A percentile compares a stretch with the other conserved stretches of the same genome.
phyloP scores from a whole-genome alignment of 805 yeast species.

The Saccharomyces paradoxus region DNA sequence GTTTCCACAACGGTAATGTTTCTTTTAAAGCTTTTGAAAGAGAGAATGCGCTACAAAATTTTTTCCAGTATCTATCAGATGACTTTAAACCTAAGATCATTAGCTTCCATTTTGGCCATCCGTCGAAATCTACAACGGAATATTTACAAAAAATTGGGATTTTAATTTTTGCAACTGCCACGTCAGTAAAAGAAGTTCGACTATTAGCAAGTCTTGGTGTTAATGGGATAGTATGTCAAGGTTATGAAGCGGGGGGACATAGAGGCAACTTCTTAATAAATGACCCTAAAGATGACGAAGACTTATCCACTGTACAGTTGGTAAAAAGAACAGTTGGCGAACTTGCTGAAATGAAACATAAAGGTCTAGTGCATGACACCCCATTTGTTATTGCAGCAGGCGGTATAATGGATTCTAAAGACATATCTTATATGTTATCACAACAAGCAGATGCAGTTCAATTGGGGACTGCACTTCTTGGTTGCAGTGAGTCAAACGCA shows the following conservation, averaged over 20 bases:
- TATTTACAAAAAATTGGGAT: slow-evolving; percentile 33
- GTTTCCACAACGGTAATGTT: slow-evolving; percentile 8
- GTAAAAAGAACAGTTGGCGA: slow-evolving; percentile 4
- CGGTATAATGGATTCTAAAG: slow-evolving; percentile 36
- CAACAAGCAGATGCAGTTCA: slow-evolving; percentile 47
- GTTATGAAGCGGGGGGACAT: slow-evolving; percentile 61
- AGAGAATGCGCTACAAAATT: slow-evolving; percentile 2
- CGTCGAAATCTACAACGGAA: slow-evolving; percentile 28
- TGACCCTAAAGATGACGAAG: slow-evolving; percentile 28
- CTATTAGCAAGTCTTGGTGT: slow-evolving; percentile 28
- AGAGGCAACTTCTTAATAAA: slow-evolving; percentile 39
- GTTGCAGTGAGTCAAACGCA: slow-evolving; percentile 27
- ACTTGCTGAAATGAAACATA: neutral
- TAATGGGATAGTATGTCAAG: slow-evolving; percentile 48
- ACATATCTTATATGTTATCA: slow-evolving; percentile 28
- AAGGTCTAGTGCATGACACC: neutral
- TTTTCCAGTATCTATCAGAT: slow-evolving; percentile 2
- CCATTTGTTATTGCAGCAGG: slow-evolving; percentile 44
- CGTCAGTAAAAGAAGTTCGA: slow-evolving; percentile 38
- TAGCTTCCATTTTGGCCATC: slow-evolving; percentile 49
- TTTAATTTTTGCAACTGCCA: slow-evolving; percentile 40
- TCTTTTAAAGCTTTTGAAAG: slow-evolving; percentile 6
- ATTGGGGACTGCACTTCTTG: slow-evolving; percentile 46
- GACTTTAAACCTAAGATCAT: slow-evolving; percentile 36
- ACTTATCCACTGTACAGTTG: slow-evolving; percentile 31